These are phyloP conservation scores for Penicillium nordicum DNA, from an alignment of 2,329 filamentous ascomycete genomes.

Conservation along the genomic window DNA sequence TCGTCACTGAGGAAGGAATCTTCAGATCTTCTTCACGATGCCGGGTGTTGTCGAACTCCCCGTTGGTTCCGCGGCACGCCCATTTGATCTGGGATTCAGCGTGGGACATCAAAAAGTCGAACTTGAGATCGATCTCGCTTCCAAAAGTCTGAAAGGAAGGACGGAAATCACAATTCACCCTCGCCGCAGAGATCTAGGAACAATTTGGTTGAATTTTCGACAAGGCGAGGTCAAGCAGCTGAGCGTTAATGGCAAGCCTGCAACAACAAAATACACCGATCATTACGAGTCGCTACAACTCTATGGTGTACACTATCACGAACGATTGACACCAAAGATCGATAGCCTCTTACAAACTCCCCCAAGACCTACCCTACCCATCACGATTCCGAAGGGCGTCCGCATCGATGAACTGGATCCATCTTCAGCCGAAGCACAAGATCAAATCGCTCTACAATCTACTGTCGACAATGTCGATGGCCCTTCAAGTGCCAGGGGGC, in stretches of 20 bases:
- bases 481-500: constrained; percentile 31
- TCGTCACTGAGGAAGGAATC: constrained; percentile 34
- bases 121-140: constrained; percentile 81
- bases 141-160: constrained; percentile 69
- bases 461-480: constrained; percentile 39
- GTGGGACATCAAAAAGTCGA: constrained; percentile 83
- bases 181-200: constrained; percentile 52
- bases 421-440: constrained; percentile 49
- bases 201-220: constrained; percentile 59
- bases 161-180: constrained; percentile 78
- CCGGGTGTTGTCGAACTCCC: constrained; percentile 40
- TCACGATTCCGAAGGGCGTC: constrained; percentile 59
- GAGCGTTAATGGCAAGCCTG: constrained; percentile 44
- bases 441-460: constrained; percentile 42
- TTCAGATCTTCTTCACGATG: constrained; percentile 30
- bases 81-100: constrained; percentile 45
- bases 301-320: constrained; percentile 67
- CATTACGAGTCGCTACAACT: constrained; percentile 49
- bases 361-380: constrained; percentile 56
- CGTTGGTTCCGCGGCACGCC: constrained; percentile 27
- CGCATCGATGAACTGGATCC: constrained; percentile 60
- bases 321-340: constrained; percentile 68
- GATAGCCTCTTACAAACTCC: constrained; percentile 53
- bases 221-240: constrained; percentile 58
- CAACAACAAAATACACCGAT: constrained; percentile 40